These are phyloP conservation scores for Trametes hirsuta DNA, from an alignment of 1,284 basidiomycete species.

Conservation along the genomic window DNA sequence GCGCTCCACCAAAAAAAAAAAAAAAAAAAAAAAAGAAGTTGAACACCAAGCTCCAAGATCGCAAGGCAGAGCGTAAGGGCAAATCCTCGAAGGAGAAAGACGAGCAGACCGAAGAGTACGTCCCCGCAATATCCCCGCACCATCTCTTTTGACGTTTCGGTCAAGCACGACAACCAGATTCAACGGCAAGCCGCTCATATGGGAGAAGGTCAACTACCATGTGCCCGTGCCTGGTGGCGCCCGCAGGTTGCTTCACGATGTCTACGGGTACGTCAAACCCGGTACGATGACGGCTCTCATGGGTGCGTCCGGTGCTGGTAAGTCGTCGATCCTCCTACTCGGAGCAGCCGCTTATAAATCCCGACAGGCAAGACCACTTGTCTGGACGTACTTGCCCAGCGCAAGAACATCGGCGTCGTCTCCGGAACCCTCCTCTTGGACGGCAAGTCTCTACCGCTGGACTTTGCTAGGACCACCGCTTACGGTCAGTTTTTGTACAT, in stretches of 20 bases:
- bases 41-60: slow-evolving; percentile 63
- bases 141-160: not conserved
- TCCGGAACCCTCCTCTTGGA: slow-evolving; percentile 82
- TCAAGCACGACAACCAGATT: slow-evolving; percentile 16
- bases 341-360: slow-evolving; percentile 20
- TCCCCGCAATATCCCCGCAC: slow-evolving; percentile 15
- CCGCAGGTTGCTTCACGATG: slow-evolving; percentile 77
- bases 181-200: slow-evolving; percentile 64
- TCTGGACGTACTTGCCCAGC: slow-evolving; percentile 86
- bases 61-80: slow-evolving; percentile 41
- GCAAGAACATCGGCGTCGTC: slow-evolving; percentile 87
- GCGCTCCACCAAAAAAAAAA: no score
- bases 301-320: slow-evolving; percentile 78
- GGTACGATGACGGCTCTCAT: slow-evolving; percentile 80
- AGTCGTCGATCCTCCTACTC: slow-evolving; percentile 1
- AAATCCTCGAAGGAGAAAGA: slow-evolving; percentile 36
- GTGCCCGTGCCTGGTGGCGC: slow-evolving; percentile 75
- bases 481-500: slow-evolving; percentile 52
- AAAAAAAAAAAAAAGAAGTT: no score
- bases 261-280: slow-evolving; percentile 90
- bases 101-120: slow-evolving; percentile 34
- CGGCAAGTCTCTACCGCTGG: slow-evolving; percentile 71
- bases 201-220: slow-evolving; percentile 73
- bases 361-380: slow-evolving; percentile 74
- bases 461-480: slow-evolving; percentile 81